Evolutionary conservation across 2,329 filamentous ascomycete species (phyloP).

Genomic region (Ophiosphaerella herpotricha): DNA sequence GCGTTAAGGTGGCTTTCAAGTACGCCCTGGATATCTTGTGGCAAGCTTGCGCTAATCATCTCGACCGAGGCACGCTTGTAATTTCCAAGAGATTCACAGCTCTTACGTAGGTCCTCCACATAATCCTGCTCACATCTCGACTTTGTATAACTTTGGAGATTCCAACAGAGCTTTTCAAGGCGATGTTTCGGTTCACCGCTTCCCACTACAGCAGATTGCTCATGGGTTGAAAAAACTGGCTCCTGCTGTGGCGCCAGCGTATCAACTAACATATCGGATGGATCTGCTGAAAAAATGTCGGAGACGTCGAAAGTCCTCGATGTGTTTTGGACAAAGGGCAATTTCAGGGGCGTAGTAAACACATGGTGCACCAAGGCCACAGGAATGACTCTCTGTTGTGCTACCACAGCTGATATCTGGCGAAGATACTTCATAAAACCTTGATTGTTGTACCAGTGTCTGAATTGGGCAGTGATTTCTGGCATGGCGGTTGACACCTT

Average conservation of each 20-base stretch:
- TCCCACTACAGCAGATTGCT: background rate
- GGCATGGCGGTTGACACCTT: conserved; percentile 16
- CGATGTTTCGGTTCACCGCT: background rate
- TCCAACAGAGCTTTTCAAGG: conserved; percentile 17
- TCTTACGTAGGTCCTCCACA: conserved; percentile 19
- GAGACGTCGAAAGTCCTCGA: conserved; percentile 3
- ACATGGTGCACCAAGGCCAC: background rate
- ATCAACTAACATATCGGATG: too few relatives aligned
- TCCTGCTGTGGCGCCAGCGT: conserved; percentile 1
- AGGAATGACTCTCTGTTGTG: conserved; percentile 2
- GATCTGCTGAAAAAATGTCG: conserved; percentile 7
- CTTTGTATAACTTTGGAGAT: conserved; percentile 9
- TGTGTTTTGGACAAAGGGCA: background rate
- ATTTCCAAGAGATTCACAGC: conserved; percentile 18
- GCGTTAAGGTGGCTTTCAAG: too few relatives aligned
- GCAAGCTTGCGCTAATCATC: background rate
- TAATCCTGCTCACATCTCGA: conserved; percentile 26
- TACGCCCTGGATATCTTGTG: too few relatives aligned
- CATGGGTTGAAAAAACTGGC: conserved; percentile 1
- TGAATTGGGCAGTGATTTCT: conserved; percentile 16
- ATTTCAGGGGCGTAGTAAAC: background rate
- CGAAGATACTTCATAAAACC: conserved; percentile 40
- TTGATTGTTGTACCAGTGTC: conserved; percentile 45
- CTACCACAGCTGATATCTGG: conserved; percentile 15
- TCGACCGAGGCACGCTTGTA: background rate